A percentile compares a stretch with the other conserved stretches of the same genome.
phyloP scores from a whole-genome alignment of 176 grass and related monocot species.

The Musa beccarii region DNA sequence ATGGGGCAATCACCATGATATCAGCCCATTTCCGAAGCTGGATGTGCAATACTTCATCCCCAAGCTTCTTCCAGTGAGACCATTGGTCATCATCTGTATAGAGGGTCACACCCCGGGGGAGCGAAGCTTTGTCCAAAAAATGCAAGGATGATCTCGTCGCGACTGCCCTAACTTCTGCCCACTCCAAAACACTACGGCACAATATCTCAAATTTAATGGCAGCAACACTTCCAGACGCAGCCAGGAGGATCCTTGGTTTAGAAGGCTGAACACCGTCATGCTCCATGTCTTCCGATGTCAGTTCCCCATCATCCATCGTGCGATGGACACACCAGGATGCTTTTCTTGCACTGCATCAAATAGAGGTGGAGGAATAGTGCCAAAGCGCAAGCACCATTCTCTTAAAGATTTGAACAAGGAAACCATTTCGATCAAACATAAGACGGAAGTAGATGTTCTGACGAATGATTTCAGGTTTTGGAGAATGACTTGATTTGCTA shows the following conservation, averaged over 20 bases:
- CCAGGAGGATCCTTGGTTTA: slow-evolving; percentile 65
- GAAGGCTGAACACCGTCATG: slow-evolving; percentile 22
- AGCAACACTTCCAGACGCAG: slow-evolving; percentile 83
- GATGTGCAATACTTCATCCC: slow-evolving; percentile 83
- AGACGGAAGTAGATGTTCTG: too few relatives aligned
- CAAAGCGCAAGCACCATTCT: too few relatives aligned
- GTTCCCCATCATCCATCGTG: slow-evolving; percentile 37
- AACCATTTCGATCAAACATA: too few relatives aligned
- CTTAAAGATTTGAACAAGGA: too few relatives aligned
- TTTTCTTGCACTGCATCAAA: not conserved
- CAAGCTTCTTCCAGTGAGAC: slow-evolving; percentile 92
- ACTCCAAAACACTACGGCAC: slow-evolving; percentile 52
- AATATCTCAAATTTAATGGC: slow-evolving; percentile 87
- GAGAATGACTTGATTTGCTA: too few relatives aligned
- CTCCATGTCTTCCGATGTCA: slow-evolving; percentile 28
- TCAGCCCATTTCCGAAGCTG: slow-evolving; percentile 92
- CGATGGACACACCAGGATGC: not conserved
- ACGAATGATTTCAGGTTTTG: too few relatives aligned
- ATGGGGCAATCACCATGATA: slow-evolving; percentile 65
- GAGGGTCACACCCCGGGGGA: slow-evolving; percentile 41
- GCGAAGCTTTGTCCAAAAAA: slow-evolving; percentile 54
- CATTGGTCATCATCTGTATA: slow-evolving; percentile 85
- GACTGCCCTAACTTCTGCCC: slow-evolving; percentile 74
- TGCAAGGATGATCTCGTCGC: slow-evolving; percentile 58
- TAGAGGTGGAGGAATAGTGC: too few relatives aligned